Evolutionary conservation across 495 filamentous ascomycete species (phyloP).

Genomic region (Daldinia childiae): DNA sequence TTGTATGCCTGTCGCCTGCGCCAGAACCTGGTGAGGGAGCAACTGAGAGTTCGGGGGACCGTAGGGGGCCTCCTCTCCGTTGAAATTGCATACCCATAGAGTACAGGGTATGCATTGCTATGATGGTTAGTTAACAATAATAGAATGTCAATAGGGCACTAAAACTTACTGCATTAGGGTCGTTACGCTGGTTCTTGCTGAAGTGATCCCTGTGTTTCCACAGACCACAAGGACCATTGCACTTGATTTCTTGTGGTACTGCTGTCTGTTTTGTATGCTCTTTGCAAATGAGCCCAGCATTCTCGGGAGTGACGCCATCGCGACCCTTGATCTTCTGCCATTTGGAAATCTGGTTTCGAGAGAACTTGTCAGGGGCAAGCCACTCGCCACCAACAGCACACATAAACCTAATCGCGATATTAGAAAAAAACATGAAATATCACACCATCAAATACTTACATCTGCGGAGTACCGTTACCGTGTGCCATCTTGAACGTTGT

Average conservation of each 20-base stretch:
- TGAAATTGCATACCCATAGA: slow-evolving; percentile 44
- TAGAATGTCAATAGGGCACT: neutral
- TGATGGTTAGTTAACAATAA: slow-evolving; percentile 18
- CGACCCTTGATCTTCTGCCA: slow-evolving; percentile 46
- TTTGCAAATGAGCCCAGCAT: slow-evolving; percentile 43
- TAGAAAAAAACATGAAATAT: neutral
- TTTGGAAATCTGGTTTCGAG: slow-evolving; percentile 55
- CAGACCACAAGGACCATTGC: slow-evolving; percentile 59
- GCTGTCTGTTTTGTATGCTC: slow-evolving; percentile 25
- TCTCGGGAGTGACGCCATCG: slow-evolving; percentile 35
- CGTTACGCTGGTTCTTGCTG: slow-evolving; percentile 64
- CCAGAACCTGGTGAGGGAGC: neutral
- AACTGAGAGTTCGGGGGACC: slow-evolving; percentile 14
- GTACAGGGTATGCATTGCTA: slow-evolving; percentile 68
- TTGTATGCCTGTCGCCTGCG: neutral
- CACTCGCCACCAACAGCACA: slow-evolving; percentile 60
- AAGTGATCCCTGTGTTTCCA: slow-evolving; percentile 62
- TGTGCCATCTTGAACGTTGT: neutral
- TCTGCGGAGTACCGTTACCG: neutral
- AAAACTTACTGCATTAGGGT: slow-evolving; percentile 58
- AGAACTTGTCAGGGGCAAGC: slow-evolving; percentile 53
- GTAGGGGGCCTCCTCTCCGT: slow-evolving; percentile 29
- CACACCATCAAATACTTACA: slow-evolving; percentile 16
- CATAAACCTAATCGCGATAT: slow-evolving; percentile 51
- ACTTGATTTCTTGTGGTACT: slow-evolving; percentile 40